Conservation (phyloP, 192 early-diverging fungal genomes). For the Phlyctochytrium arcticum region DNA sequence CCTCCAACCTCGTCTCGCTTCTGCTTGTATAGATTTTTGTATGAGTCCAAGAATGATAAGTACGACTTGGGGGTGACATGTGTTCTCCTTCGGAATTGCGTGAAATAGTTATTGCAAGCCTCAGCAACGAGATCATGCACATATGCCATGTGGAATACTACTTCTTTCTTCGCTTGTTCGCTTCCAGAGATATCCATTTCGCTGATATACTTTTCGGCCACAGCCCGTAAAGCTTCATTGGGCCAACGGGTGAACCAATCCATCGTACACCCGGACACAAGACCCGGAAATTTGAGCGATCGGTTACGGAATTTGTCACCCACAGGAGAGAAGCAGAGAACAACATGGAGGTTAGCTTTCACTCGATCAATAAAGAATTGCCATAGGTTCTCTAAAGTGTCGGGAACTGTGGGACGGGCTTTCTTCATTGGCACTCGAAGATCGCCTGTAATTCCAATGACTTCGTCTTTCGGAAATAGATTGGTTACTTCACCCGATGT, state of each 20-base stretch:
- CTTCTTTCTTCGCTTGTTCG: slow-evolving; percentile 55
- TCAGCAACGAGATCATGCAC: slow-evolving; percentile 61
- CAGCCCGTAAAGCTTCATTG: slow-evolving; percentile 49
- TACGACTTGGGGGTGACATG: slow-evolving; percentile 66
- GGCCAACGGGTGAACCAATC: slow-evolving; percentile 66
- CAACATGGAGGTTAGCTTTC: slow-evolving; percentile 61
- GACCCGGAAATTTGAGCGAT: slow-evolving; percentile 62
- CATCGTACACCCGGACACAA: slow-evolving; percentile 61
- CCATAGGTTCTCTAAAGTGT: slow-evolving; percentile 63
- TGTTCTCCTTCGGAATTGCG: slow-evolving; percentile 55
- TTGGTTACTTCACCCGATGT: slow-evolving; percentile 65
- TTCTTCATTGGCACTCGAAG: slow-evolving; percentile 56
- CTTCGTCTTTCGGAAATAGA: slow-evolving; percentile 62
- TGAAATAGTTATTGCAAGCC: slow-evolving; percentile 59
- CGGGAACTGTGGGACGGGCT: slow-evolving; percentile 49
- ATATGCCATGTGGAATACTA: slow-evolving; percentile 59
- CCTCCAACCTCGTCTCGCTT: slow-evolving; percentile 55
- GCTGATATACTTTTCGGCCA: slow-evolving; percentile 56
- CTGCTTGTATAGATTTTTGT: slow-evolving; percentile 46
- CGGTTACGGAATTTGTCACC: slow-evolving; percentile 65
- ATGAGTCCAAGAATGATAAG: slow-evolving; percentile 56
- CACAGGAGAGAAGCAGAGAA: slow-evolving; percentile 64
- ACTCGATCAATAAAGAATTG: slow-evolving; percentile 67
- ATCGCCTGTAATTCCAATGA: slow-evolving; percentile 53
- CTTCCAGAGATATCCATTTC: slow-evolving; percentile 56